Base-by-base conservation (phyloP, 2,329 filamentous ascomycete species). In the Phialemoniopsis sp. region DNA sequence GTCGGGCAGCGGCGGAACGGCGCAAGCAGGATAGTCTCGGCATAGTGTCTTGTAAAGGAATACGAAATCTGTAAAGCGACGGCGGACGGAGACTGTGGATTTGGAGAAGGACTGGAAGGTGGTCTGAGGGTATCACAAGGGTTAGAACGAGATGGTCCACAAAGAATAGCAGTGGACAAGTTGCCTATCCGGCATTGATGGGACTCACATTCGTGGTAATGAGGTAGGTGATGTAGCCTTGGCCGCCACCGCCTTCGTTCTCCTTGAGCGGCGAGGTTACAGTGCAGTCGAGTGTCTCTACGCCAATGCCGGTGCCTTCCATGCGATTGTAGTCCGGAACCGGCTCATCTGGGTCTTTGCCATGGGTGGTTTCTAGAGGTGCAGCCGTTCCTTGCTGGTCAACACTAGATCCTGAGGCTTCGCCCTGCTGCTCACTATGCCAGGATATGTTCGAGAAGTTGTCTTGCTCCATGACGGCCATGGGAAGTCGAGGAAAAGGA, bases 61-160 rank as follows among this genome's bases (percentile, higher is more conserved):
- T 51, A 94, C 85, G 59, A 98, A 98, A 68, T 98, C 93, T 52
- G 91, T 97, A 67, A 96, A 98, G 56, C 93, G 88, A 51, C 93
- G 82, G 46, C 93, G 87, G 46, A 95, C 85, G 18, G 76, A 74
- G 46, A 89, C 89, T 15, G 82, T 80, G 29, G 86, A 72, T 59
- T 84, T 88, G 61, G 93, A 85, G 64, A 97, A 98, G 48, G 89
- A 87, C 51, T 89, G 84, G 65, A 97, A 97, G 53, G 94, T 89
- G 48, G 90, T 95, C 89, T 95, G 41, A 10, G 19, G 8, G 17
- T 17, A 18, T 15, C 10, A 28, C 31, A 41, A 39, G 33, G 38
- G 18, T 8, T 26, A 26, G 21, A 6, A 6, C 21, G 10, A n/a
- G n/a, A 8, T 15, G n/a, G 19, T n/a, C 34, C n/a, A n/a, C 18